phyloP scores from a whole-genome alignment of 2,329 filamentous ascomycete species.

The Aspergillaceae sp. region DNA sequence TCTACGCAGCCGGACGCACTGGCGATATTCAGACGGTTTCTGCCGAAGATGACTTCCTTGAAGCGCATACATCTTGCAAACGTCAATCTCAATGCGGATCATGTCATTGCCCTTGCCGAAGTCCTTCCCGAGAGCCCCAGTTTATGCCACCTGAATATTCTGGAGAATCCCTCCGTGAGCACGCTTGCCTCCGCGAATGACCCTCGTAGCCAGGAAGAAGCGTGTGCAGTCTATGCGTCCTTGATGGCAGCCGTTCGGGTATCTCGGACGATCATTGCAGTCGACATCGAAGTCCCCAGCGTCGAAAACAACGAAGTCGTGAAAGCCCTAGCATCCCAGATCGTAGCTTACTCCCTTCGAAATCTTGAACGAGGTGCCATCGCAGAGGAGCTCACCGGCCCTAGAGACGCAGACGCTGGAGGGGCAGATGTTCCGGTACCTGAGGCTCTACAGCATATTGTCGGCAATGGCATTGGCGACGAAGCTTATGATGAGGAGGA shows the following conservation, averaged over 20 bases:
- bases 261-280: constrained; percentile 72
- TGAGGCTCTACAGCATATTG: constrained; percentile 77
- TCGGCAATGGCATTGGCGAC: constrained; percentile 57
- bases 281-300: constrained; percentile 84
- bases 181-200: constrained; percentile 68
- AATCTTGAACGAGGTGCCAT: constrained; percentile 79
- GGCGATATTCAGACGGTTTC: constrained; percentile 66
- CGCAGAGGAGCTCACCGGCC: constrained; percentile 45
- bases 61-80: constrained; percentile 82
- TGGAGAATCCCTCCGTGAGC: constrained; percentile 61
- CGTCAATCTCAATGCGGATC: constrained; percentile 73
- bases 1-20: constrained; percentile 64
- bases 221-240: constrained; percentile 86
- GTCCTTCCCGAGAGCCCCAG: constrained; percentile 74
- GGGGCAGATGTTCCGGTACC: constrained; percentile 54
- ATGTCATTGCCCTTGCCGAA: constrained; percentile 84
- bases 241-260: constrained; percentile 79
- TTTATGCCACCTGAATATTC: constrained; percentile 76
- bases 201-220: constrained; percentile 79
- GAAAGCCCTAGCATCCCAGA: constrained; percentile 83
- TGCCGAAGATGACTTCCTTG: constrained; percentile 67
- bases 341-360: constrained; percentile 86
- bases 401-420: constrained; percentile 39
- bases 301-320: constrained; percentile 80
- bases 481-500: constrained; percentile 50